Percentiles rank a stretch among this genome's conserved stretches.
These are phyloP conservation scores for Endocalyx cinctus DNA, from an alignment of 2,329 filamentous ascomycete species.

Conservation along the genomic window DNA sequence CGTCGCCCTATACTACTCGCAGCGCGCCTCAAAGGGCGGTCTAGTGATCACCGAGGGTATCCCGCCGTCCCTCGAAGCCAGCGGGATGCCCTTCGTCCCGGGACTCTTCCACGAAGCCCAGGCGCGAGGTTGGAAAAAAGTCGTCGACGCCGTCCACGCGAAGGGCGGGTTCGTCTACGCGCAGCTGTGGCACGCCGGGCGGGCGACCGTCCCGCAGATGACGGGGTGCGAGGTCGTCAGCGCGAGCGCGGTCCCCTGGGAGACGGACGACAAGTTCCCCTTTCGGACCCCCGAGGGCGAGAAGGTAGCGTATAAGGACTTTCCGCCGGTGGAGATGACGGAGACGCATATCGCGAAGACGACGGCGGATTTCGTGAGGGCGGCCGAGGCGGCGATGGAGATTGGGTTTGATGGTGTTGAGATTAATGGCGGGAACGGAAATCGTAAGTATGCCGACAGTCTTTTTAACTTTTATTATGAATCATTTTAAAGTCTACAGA, in stretches of 20 bases:
- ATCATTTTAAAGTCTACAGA: conserved; percentile 43
- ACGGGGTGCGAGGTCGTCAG: conserved; percentile 12
- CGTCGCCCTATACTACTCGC: conserved; percentile 36
- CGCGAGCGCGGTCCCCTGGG: conserved; percentile 10
- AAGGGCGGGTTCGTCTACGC: conserved; percentile 54
- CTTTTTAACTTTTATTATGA: conserved; percentile 52
- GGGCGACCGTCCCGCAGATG: conserved; percentile 24
- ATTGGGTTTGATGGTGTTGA: conserved; percentile 71
- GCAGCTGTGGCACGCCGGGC: conserved; percentile 58
- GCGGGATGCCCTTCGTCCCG: conserved; percentile 39
- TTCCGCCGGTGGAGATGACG: conserved; percentile 58
- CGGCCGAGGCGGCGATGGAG: conserved; percentile 49
- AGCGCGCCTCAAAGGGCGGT: conserved; percentile 34
- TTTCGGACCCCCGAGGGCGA: conserved; percentile 27
- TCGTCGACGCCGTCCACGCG: conserved; percentile 55
- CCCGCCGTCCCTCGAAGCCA: conserved; percentile 37
- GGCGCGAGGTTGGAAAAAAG: conserved; percentile 51
- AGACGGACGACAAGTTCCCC: conserved; percentile 15
- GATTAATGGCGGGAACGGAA: conserved; percentile 52
- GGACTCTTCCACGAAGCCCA: conserved; percentile 51
- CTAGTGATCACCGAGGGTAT: conserved; percentile 42
- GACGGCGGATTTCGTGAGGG: conserved; percentile 52
- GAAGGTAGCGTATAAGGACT: conserved; percentile 14
- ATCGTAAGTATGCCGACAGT: conserved; percentile 46
- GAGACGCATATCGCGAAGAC: conserved; percentile 58